Conservation (phyloP, 495 filamentous ascomycete species). For the Penicillium silybi region DNA sequence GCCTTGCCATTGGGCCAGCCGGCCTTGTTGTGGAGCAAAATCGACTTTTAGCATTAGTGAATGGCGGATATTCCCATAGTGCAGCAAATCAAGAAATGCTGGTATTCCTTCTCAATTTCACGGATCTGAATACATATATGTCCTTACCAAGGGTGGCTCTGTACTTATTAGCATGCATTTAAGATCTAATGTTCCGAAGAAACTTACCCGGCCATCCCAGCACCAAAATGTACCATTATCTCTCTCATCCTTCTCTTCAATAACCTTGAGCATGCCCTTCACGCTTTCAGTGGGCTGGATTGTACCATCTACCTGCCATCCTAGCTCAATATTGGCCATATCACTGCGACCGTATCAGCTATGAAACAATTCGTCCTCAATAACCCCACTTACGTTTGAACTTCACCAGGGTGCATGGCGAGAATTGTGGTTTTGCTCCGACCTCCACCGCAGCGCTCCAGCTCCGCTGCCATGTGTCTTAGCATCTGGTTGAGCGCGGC, state of each 20-base stretch:
- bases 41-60: no score
- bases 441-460: constrained; percentile 34
- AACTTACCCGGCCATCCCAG: constrained; percentile 46
- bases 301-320: constrained; percentile 46
- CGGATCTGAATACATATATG: background rate
- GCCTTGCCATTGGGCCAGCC: constrained; percentile 67
- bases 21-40: constrained; percentile 14
- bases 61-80: no score
- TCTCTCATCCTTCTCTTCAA: constrained; percentile 43
- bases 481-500: constrained; percentile 56
- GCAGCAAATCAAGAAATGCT: no score
- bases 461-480: constrained; percentile 52
- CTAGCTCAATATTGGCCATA: constrained; percentile 44
- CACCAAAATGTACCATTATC: constrained; percentile 53
- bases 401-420: constrained; percentile 56
- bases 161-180: background rate
- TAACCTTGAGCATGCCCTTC: constrained; percentile 46
- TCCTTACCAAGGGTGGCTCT: background rate
- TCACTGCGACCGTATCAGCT: constrained; percentile 23
- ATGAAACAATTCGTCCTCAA: background rate
- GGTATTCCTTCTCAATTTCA: no score
- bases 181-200: background rate
- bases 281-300: constrained; percentile 49
- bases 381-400: constrained; percentile 40
- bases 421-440: constrained; percentile 44